Base-by-base conservation (phyloP, 345 rosid genomes). In the Erucastrum elatum region DNA sequence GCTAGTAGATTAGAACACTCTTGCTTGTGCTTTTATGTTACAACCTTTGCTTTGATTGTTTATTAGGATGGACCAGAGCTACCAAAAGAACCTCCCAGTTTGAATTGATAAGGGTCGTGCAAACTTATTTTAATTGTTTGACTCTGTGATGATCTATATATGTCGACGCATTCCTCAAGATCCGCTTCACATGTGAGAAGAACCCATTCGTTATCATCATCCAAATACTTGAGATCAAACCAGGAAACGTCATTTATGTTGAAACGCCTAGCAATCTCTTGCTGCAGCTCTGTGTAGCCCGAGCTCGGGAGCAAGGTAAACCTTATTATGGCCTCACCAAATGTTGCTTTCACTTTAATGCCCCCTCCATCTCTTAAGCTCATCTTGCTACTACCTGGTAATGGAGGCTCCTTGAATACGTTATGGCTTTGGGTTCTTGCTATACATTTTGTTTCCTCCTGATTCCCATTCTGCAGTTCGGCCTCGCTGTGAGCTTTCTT, bases 91-190 rank as follows among this genome's bases (percentile, higher is more conserved):
- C 79, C 75, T 70, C 80, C 82, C 11, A 81, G 55, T 59, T 62
- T 84, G 9, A 56, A 77, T 62, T 82, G 83, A 63, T 75, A 78
- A 62, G 84, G 83, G 76, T 68, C 86, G 58, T 84, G 85, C 30
- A 91, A 59, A 8, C 91, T 82, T 74, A 92, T 87, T 68, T 84
- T 86, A 76, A 94, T 88, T 30, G 92, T 88, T 41, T 73, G 83
- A 64, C 77, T 80, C 64, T 66, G 85, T 16, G 81, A 83, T 70
- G 82, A 72, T 81, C 81, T 88, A 75, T 88, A 60, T 64, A 90
- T 84, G 59, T 94, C 94, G 49, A 84, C 83, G 66, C 98, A 94
- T 79, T 94, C 98, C 84, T 92, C 96, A 5, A 94, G 90, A 75
- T 90, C 95, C 0, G 87, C 88, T 71, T 90, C 90, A 58, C 95